A percentile compares a stretch with the other conserved stretches of the same genome.
Conservation (phyloP, 2,329 filamentous ascomycete species). For the Furcasterigmium furcatum region DNA sequence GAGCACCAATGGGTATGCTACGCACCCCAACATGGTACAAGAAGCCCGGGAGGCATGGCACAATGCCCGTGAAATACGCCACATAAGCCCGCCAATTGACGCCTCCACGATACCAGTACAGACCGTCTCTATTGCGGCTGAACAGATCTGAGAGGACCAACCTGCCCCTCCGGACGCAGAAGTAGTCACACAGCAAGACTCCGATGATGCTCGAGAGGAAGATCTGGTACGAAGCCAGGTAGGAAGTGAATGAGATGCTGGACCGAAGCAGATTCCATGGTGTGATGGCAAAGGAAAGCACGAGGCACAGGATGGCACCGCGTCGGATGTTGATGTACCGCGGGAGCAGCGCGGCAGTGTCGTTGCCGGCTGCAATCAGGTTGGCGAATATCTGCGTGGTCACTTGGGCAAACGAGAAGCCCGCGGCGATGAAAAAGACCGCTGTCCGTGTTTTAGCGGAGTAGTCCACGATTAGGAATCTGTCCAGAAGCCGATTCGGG, state of each 20-base stretch:
- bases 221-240: slow-evolving; percentile 34
- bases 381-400: slow-evolving; percentile 41
- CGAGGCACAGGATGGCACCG: slow-evolving; percentile 29
- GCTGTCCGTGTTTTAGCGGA: slow-evolving; percentile 29
- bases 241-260: slow-evolving; percentile 32
- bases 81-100: slow-evolving; percentile 10
- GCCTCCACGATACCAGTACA: slow-evolving; percentile 8
- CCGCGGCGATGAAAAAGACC: slow-evolving; percentile 35
- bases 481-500: slow-evolving; percentile 26
- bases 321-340: slow-evolving; percentile 33
- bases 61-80: slow-evolving; percentile 26
- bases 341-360: slow-evolving; percentile 21
- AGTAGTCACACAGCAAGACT: slow-evolving; percentile 38
- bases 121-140: slow-evolving; percentile 5
- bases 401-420: slow-evolving; percentile 37
- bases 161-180: slow-evolving; percentile 21
- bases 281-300: slow-evolving; percentile 14
- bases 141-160: slow-evolving; percentile 5
- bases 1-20: slow-evolving; percentile 26
- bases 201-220: slow-evolving; percentile 38
- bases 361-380: slow-evolving; percentile 33
- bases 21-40: slow-evolving; percentile 33
- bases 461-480: slow-evolving; percentile 26
- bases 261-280: slow-evolving; percentile 18
- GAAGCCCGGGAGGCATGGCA: slow-evolving; percentile 37